Evolutionary conservation across 805 yeast species (phyloP), one percentile per base, ranked within the genome.

Genomic region (Kodamaea kaohsiungensis): DNA sequence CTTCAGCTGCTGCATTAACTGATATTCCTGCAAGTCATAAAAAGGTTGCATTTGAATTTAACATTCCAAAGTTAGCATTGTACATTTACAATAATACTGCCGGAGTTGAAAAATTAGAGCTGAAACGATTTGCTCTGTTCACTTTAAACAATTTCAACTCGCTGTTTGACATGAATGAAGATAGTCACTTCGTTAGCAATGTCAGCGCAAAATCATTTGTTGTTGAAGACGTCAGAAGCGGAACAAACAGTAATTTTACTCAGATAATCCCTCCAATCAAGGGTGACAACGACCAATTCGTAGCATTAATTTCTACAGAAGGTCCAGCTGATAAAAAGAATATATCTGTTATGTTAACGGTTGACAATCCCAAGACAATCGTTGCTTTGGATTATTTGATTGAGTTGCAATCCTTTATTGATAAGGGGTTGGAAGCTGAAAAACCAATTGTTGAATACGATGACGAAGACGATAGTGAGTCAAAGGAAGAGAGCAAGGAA

Each of bases 381-480:
- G 67, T 95, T 27, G 97, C 98, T 0, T 72, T 95, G 60, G 98
- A 92, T 65, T 92, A 90, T 67, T 64, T 93, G 37, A 82, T 92
- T 68, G 89, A 95, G 1, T 63, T 95, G 59, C 88, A 88, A 58
- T 65, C 73, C 0, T 92, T 87, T 65, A 67, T 76, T n/a, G 85
- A 81, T 53, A 75, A 73, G 45, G 89, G 84, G 0, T 59, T 80
- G 22, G 70, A 67, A 33, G 61, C 55, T 15, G 66, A 59, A 30
- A 45, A 53, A 4, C 52, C 58, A 13, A 53, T 56, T 38, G 54
- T 59, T 1, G 49, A 59, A 17, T 55, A 62, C 7, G 54, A 54
- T 5, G 64, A 57, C 8, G 62, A 62, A 12, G 66, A 57, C 2
- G 62, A 54, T 4, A 58, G 51, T 1, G 55, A 35, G n/a, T 30